Evolutionary conservation across 208 protist species (phyloP), one percentile per base, ranked within the genome.

Genomic region (Trypanosoma theileri): DNA sequence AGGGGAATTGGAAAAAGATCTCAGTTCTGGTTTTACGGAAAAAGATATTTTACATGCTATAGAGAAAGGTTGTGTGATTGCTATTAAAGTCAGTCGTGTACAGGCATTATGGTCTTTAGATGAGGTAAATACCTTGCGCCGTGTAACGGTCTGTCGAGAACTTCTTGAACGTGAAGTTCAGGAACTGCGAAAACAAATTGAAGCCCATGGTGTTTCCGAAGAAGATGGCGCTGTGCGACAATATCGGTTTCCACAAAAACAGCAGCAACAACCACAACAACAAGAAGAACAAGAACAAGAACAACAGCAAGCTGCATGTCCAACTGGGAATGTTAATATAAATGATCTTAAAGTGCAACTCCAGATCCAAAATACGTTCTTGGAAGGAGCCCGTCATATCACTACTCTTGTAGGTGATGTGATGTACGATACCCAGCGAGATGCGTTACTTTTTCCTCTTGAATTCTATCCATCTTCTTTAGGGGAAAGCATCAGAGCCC

Each of bases 71-170:
- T n/a, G 52, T 24, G 17, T 53, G 22, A 40, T 72, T 55, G 67
- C 67, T 14, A 59, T 72, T 24, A 72, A 72, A 42, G 17, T 72
- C 35, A 59, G 51, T 64, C 67, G 59, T 41, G 40, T 72, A 13
- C 57, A 65, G 59, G 59, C 31, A 12, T 8, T 40, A 12, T 72
- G 67, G 67, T 65, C 67, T 31, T 17, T 72, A 17, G 58, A 72
- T 41, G 67, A 72, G 42, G 59, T 28, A n/a, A 54, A 41, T 53
- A n/a, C 22, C 17, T 50, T 72, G 19, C 48, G 17, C 14, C 50
- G 10, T 41, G 42, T 72, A 21, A 72, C 58, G 11, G 35, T 14
- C 16, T 16, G 0, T 56, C 21, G 55, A 46, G 19, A 63, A 3
- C 28, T 16, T 14, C 40, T 66, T 4, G 67, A 64, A 26, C 4